These are phyloP conservation scores for Russula sp. DNA, from an alignment of 768 basidiomycete genomes.

Conservation along the genomic window DNA sequence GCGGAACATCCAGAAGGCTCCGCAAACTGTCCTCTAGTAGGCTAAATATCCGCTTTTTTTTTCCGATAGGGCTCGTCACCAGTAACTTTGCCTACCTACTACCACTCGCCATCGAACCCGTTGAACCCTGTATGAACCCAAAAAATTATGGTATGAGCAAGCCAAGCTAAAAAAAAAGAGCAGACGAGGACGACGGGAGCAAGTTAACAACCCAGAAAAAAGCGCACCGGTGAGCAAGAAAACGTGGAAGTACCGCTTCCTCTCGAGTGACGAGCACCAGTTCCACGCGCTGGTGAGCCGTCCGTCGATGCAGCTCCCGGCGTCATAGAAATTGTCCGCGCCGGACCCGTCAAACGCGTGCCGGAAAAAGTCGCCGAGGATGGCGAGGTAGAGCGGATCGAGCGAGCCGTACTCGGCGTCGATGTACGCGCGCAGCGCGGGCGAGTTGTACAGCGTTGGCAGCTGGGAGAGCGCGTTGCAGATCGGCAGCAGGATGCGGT, in stretches of 20 bases:
- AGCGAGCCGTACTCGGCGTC: slow-evolving; percentile 75
- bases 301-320: slow-evolving; percentile 79
- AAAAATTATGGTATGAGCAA: background rate
- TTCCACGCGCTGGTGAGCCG: slow-evolving; percentile 88
- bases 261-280: slow-evolving; percentile 81
- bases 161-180: background rate
- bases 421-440: slow-evolving; percentile 66
- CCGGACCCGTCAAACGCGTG: slow-evolving; percentile 88
- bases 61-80: background rate
- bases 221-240: slow-evolving; percentile 68
- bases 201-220: no score
- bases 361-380: slow-evolving; percentile 77
- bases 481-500: slow-evolving; percentile 81
- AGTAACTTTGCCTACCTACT: slow-evolving; percentile 33
- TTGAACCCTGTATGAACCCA: slow-evolving; percentile 74
- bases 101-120: slow-evolving; percentile 84
- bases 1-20: background rate
- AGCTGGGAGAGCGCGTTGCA: slow-evolving; percentile 77
- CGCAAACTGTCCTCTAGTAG: background rate
- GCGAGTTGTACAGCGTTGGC: slow-evolving; percentile 54
- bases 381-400: slow-evolving; percentile 61
- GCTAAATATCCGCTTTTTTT: background rate
- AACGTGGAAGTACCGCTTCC: slow-evolving; percentile 76
- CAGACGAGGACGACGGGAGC: no score
- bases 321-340: slow-evolving; percentile 88